These are phyloP conservation scores for Escallonia rubra DNA, from an alignment of 129 eudicot species.

Conservation along the genomic window DNA sequence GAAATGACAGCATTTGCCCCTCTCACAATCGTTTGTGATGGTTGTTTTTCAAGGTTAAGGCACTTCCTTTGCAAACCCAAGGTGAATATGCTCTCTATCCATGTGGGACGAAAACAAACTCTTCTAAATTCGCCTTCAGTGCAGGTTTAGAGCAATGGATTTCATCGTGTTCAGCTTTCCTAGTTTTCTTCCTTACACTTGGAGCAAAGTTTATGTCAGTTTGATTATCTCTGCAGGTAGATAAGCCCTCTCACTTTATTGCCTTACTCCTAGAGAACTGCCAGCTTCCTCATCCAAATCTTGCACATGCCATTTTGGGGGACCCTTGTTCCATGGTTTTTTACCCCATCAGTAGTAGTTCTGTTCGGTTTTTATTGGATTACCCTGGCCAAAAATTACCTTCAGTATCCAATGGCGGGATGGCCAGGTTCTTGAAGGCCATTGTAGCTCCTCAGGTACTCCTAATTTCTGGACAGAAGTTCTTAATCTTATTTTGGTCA, in stretches of 20 bases:
- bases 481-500: too few species aligned
- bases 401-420: conserved; percentile 57
- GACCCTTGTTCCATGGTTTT: conserved; percentile 59
- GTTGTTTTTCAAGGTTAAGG: conserved; percentile 71
- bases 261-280: conserved; percentile 58
- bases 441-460: conserved; percentile 63
- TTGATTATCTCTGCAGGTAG: conserved; percentile 45
- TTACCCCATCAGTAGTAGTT: conserved; percentile 63
- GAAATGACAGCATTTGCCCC: conserved; percentile 38
- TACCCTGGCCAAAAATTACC: conserved; percentile 67
- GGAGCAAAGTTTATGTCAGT: too few species aligned
- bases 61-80: conserved; percentile 67
- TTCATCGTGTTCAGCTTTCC: too few species aligned
- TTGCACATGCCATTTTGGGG: conserved; percentile 61
- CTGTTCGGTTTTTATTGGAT: conserved; percentile 55
- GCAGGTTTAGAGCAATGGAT: too few species aligned
- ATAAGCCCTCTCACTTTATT: conserved; percentile 49
- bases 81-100: conserved; percentile 28
- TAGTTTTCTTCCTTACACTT: too few species aligned
- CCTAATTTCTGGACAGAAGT: not conserved
- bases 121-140: too few species aligned
- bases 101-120: not conserved
- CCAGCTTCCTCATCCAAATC: conserved; percentile 54
- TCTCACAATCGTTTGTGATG: conserved; percentile 81
- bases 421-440: conserved; percentile 54